A percentile compares a stretch with the other conserved stretches of the same genome.
These are phyloP conservation scores for Orbilia ellipsospora DNA, from an alignment of 2,329 filamentous ascomycete genomes.

Conservation along the genomic window DNA sequence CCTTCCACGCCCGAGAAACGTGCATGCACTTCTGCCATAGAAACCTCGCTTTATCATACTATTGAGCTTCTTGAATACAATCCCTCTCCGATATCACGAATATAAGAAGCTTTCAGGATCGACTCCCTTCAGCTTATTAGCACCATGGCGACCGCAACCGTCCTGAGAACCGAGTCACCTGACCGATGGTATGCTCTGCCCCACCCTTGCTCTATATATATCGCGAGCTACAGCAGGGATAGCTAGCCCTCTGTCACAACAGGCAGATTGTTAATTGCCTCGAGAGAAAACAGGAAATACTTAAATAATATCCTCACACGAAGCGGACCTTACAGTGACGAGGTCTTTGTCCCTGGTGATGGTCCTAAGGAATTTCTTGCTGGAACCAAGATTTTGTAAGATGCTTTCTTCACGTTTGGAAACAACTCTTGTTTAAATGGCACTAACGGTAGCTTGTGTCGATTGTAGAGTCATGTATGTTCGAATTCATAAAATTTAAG, in stretches of 20 bases:
- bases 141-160: slow-evolving; percentile 43
- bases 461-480: slow-evolving; percentile 61
- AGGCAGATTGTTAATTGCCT: slow-evolving; percentile 29
- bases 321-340: slow-evolving; percentile 82
- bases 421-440: slow-evolving; percentile 23
- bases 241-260: neutral
- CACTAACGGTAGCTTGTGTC: slow-evolving; percentile 18
- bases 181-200: slow-evolving; percentile 42
- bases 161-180: slow-evolving; percentile 47
- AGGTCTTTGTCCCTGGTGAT: slow-evolving; percentile 68
- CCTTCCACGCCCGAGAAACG: slow-evolving; percentile 13
- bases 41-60: neutral
- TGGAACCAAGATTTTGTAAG: slow-evolving; percentile 79
- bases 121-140: slow-evolving; percentile 1
- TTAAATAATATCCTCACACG: slow-evolving; percentile 82
- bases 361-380: slow-evolving; percentile 71
- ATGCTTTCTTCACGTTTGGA: neutral
- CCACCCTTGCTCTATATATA: slow-evolving; percentile 28
- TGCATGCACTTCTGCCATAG: slow-evolving; percentile 38
- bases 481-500: neutral
- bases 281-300: slow-evolving; percentile 73
- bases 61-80: slow-evolving; percentile 7
- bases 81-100: slow-evolving; percentile 14
- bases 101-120: neutral
- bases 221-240: slow-evolving; percentile 32